Evolutionary conservation across 352 stramenopile species (phyloP).

Genomic region (Globisporangium carolinianum): DNA sequence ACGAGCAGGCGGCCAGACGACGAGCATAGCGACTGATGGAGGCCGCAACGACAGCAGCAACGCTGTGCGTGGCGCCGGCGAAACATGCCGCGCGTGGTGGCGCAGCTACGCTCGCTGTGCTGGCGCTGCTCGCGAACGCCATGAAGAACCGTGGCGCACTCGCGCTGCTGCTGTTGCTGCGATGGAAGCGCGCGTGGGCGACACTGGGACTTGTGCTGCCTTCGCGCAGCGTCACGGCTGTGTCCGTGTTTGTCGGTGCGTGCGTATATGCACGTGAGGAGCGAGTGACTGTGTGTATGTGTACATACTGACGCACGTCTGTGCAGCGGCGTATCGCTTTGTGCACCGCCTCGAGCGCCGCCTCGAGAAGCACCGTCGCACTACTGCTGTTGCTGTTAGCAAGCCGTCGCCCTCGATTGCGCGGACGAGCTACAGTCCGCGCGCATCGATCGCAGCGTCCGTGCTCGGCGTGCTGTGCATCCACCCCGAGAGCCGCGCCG

Average conservation of each 20-base stretch:
- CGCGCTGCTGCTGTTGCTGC: constrained; percentile 9
- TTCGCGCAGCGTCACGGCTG: constrained; percentile 34
- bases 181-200: constrained; percentile 1
- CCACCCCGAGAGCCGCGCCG: constrained; percentile 26
- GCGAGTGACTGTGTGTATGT: background rate
- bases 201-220: constrained; percentile 10
- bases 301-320: background rate
- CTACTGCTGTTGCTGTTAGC: no score
- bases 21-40: background rate
- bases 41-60: background rate
- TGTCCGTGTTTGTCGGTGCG: constrained; percentile 58
- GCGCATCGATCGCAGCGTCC: constrained; percentile 19
- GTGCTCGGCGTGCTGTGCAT: constrained; percentile 26
- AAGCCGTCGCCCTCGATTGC: no score
- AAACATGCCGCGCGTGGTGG: constrained; percentile 9
- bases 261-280: background rate
- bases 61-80: background rate
- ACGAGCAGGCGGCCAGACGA: no score
- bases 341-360: constrained; percentile 21
- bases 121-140: constrained; percentile 11
- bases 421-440: background rate
- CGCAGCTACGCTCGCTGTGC: constrained; percentile 3
- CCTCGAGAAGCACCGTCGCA: constrained; percentile 6
- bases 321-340: constrained; percentile 36
- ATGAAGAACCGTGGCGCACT: constrained; percentile 11